Base-by-base conservation (phyloP, 2,329 filamentous ascomycete species). In the Graphilbum sp. region DNA sequence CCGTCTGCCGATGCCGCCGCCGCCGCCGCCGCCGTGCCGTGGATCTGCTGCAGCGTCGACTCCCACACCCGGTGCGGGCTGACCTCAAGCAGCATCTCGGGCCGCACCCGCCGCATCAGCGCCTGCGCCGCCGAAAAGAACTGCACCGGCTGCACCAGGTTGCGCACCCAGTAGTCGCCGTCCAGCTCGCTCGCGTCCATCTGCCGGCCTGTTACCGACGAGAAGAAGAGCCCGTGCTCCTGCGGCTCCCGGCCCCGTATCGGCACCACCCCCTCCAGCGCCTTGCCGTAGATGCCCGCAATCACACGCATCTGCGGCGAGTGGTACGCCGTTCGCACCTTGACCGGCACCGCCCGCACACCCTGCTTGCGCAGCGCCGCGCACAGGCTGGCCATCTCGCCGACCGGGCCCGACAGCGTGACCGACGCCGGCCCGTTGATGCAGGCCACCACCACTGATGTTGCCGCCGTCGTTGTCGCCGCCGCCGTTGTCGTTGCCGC, bases 401-500 rank as follows among this genome's bases (percentile, higher is more conserved):
- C 31, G 8, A 23, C 37, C 11, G 44, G 38, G 1, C 58, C 58
- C 0, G 56, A 57, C 1, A 60, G 32, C 0, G 61, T 63, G 2
- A 60, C 47, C 17, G 56, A 59, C 0, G 41, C 19, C 0, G 55
- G 46, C 0, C 54, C 59, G 45, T 59, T 63, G 37, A 43, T 41
- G 13, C 53, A 56, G 8, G 56, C 54, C 8, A 62, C 39, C 3
- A 41, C 38, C 0, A 54, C 37, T 0, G 48, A 45, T 2, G n/a
- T n/a, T n/a, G n/a, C n/a, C n/a, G n/a, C n/a, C n/a, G n/a, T n/a
- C n/a, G n/a, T n/a, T n/a, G n/a, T n/a, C n/a, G n/a, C n/a, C n/a
- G n/a, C n/a, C n/a, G n/a, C n/a, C n/a, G n/a, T n/a, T n/a, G n/a
- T n/a, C n/a, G n/a, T n/a, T n/a, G n/a, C n/a, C n/a, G n/a, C n/a